Conservation (phyloP, 768 basidiomycete species). For the Melanogaster broomeanus region DNA sequence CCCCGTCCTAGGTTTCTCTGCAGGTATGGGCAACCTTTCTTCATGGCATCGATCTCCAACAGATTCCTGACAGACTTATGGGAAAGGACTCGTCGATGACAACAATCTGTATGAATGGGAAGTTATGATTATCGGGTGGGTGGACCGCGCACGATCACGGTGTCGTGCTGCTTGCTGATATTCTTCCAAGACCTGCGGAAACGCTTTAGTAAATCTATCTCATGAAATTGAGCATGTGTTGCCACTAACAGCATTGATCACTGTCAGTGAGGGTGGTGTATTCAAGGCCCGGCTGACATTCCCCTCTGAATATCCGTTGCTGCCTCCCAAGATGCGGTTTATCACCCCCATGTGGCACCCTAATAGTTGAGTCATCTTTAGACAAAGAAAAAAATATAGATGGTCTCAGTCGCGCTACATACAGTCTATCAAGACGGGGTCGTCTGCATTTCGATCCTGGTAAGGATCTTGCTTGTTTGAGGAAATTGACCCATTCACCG, state of each 20-base stretch:
- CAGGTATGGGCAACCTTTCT: conserved; percentile 53
- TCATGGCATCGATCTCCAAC: conserved; percentile 32
- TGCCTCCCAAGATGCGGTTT: conserved; percentile 96
- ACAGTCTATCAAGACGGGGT: conserved; percentile 90
- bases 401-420: neutral
- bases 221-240: neutral
- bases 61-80: conserved; percentile 34
- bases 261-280: conserved; percentile 87
- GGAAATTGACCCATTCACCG: conserved; percentile 1
- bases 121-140: conserved; percentile 89
- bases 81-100: conserved; percentile 88
- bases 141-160: conserved; percentile 17
- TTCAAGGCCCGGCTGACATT: conserved; percentile 90
- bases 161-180: conserved; percentile 16
- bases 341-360: conserved; percentile 97
- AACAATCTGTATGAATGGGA: conserved; percentile 97
- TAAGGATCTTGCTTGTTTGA: conserved; percentile 32
- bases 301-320: conserved; percentile 85
- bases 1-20: conserved; percentile 96
- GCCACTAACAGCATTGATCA: conserved; percentile 3
- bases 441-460: conserved; percentile 96
- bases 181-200: conserved; percentile 71
- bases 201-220: conserved; percentile 77
- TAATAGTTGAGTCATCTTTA: conserved; percentile 66
- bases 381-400: neutral